phyloP scores from a whole-genome alignment of 1,139 yeast species.

The Kluyveromyces sp. region DNA sequence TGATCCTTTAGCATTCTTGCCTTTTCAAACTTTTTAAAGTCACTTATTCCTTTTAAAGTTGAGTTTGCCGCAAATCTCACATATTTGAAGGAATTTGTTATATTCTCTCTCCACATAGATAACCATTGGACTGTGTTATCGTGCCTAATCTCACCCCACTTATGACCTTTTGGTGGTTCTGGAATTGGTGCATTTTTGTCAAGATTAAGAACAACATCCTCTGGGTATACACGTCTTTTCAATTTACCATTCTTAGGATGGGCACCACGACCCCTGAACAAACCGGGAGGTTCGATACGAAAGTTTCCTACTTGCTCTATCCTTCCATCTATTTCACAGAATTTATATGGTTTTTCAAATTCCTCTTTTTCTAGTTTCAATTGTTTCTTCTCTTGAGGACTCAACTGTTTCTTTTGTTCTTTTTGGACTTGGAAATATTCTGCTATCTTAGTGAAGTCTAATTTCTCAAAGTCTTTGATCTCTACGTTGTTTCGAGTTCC shows the following conservation, averaged over 20 bases:
- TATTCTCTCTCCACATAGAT: constrained; percentile 95
- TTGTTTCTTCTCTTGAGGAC: constrained; percentile 65
- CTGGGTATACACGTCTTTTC: constrained; percentile 77
- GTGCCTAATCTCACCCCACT: constrained; percentile 84
- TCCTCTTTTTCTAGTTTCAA: constrained; percentile 66
- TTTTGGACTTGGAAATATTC: constrained; percentile 63
- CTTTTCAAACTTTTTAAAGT: constrained; percentile 84
- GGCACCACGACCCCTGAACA: constrained; percentile 93
- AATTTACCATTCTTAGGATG: constrained; percentile 93
- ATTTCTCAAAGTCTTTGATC: constrained; percentile 54
- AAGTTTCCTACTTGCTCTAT: constrained; percentile 91
- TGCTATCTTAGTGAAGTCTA: constrained; percentile 73
- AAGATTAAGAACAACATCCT: constrained; percentile 78
- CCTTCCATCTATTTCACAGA: constrained; percentile 77
- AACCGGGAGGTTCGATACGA: constrained; percentile 91
- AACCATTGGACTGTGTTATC: constrained; percentile 93
- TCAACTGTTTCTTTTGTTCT: constrained; percentile 62
- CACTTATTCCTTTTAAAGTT: constrained; percentile 85
- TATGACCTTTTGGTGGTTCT: constrained; percentile 76
- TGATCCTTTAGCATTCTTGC: constrained; percentile 76
- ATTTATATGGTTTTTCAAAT: constrained; percentile 73
- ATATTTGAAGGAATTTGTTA: constrained; percentile 74
- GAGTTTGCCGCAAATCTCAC: constrained; percentile 90
- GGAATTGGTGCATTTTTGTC: constrained; percentile 71
- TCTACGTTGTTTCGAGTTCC: constrained; percentile 44